Conservation (phyloP, 495 filamentous ascomycete species). For the Antarctomyces pellizariae region DNA sequence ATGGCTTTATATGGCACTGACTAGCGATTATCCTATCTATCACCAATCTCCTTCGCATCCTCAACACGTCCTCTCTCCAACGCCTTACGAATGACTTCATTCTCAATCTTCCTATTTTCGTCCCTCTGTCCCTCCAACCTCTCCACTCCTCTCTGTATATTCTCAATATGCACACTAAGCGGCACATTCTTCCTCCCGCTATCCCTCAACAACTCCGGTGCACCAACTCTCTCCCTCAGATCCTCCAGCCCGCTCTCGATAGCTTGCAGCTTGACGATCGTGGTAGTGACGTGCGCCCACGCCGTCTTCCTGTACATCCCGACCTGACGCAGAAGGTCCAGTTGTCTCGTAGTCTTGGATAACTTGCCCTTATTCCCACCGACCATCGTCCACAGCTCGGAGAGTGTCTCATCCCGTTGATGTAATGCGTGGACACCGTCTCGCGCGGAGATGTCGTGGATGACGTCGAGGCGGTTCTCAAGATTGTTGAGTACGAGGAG, state of each 20-base stretch:
- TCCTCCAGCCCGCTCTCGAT: conserved; percentile 44
- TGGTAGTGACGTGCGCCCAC: conserved; percentile 28
- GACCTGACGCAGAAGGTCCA: conserved; percentile 33
- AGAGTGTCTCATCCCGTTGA: conserved; percentile 33
- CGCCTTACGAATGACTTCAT: conserved; percentile 27
- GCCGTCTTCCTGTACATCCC: conserved; percentile 33
- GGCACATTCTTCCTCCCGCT: conserved; percentile 24
- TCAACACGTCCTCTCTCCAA: conserved; percentile 20
- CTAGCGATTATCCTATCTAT: no score
- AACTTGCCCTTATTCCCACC: conserved; percentile 34
- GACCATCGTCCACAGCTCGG: conserved; percentile 42
- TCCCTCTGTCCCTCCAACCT: conserved; percentile 33
- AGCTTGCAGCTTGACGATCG: conserved; percentile 38
- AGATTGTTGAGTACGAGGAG: conserved; percentile 31
- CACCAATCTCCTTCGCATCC: no score
- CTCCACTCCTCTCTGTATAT: conserved; percentile 40
- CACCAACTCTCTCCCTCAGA: conserved; percentile 37
- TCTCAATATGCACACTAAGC: conserved; percentile 42
- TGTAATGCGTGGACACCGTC: conserved; percentile 20
- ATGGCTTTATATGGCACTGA: no score
- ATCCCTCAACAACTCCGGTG: conserved; percentile 29
- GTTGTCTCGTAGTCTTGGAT: conserved; percentile 30
- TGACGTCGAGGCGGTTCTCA: conserved; percentile 36
- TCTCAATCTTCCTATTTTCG: conserved; percentile 30
- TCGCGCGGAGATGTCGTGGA: conserved; percentile 37